Conservation (phyloP, 2,329 filamentous ascomycete species). For the Nigrospora osmanthi region DNA sequence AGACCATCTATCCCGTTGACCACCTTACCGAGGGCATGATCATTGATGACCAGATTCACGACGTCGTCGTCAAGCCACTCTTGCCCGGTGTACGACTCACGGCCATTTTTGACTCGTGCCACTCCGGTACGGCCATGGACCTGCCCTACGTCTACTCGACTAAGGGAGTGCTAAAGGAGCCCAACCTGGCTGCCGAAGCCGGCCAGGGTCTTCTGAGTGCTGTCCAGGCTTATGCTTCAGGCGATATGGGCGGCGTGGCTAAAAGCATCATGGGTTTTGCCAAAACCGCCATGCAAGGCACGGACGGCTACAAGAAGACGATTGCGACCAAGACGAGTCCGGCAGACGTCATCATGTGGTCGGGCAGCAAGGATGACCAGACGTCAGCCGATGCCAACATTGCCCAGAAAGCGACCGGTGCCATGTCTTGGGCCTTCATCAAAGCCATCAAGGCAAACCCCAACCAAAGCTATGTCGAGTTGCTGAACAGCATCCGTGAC, state of each 20-base stretch:
- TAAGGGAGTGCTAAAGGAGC: constrained; percentile 60
- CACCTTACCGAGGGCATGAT: constrained; percentile 75
- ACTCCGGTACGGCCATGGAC: constrained; percentile 59
- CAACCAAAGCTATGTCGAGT: constrained; percentile 94
- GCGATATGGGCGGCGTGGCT: constrained; percentile 77
- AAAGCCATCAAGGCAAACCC: constrained; percentile 90
- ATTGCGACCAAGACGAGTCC: constrained; percentile 86
- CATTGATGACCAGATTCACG: constrained; percentile 76
- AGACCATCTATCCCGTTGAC: constrained; percentile 79
- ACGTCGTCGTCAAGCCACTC: constrained; percentile 57
- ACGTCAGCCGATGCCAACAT: constrained; percentile 96
- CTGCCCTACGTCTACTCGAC: constrained; percentile 63
- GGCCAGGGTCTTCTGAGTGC: constrained; percentile 55
- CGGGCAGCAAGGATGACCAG: constrained; percentile 92
- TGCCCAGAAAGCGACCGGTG: constrained; percentile 81
- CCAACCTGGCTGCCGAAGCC: constrained; percentile 60
- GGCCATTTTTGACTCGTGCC: constrained; percentile 59
- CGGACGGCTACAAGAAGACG: constrained; percentile 74
- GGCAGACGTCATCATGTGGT: constrained; percentile 96
- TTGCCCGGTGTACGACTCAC: constrained; percentile 50
- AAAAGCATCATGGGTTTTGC: constrained; percentile 74
- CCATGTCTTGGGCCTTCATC: constrained; percentile 98
- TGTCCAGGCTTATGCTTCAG: constrained; percentile 52
- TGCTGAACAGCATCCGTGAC: constrained; percentile 93
- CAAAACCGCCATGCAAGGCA: constrained; percentile 79